Percentiles rank a stretch among this genome's conserved stretches.
Evolutionary conservation across 345 rosid genomes (phyloP).

Genomic region (Corymbia maculata): DNA sequence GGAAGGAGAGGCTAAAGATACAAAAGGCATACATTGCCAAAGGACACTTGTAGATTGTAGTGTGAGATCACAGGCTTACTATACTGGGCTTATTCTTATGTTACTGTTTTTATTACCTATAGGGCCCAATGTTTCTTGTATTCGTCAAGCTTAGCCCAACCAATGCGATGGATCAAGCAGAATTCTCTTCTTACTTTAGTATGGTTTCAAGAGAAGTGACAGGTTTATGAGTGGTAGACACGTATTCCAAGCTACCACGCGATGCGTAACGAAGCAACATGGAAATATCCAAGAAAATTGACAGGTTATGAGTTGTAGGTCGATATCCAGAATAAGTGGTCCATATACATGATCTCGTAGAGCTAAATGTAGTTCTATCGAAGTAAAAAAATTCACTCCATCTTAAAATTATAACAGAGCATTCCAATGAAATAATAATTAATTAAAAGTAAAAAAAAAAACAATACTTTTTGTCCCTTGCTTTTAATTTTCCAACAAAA

Average conservation of each 20-base stretch:
- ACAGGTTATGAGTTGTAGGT: fast-evolving
- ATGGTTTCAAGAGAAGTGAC: neutral
- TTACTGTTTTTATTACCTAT: neutral
- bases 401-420: fast-evolving
- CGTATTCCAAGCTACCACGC: neutral
- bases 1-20: neutral
- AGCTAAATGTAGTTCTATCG: fast-evolving
- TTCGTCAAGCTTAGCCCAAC: neutral
- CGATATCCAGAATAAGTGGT: neutral
- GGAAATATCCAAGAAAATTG: neutral
- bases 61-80: neutral
- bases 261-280: fast-evolving
- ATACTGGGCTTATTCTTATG: fast-evolving
- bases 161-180: neutral
- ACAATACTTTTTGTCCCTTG: fast-evolving
- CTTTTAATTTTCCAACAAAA: neutral
- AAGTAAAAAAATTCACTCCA: fast-evolving
- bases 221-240: no score
- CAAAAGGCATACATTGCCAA: neutral
- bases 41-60: neutral
- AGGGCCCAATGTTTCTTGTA: neutral
- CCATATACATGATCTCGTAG: neutral
- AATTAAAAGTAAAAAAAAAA: no score
- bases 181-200: neutral
- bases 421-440: no score